Base-by-base conservation (phyloP, 1,284 basidiomycete genomes). In the Kwoniella shivajii region DNA sequence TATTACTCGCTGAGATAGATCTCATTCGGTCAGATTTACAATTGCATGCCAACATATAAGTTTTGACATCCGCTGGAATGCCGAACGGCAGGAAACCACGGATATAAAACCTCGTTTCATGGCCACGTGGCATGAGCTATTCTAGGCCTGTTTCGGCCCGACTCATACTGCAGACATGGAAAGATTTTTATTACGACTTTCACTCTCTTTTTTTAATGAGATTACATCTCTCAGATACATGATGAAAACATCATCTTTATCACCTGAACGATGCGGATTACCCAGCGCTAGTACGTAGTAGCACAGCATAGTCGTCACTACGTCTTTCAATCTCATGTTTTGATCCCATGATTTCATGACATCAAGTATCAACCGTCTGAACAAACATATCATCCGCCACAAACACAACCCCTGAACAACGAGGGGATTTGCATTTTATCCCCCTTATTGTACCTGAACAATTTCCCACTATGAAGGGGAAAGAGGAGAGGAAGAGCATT, bases 341-440 rank as follows among this genome's bases (percentile, higher is more conserved):
- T 10, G 11, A 16, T 24, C 22, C n/a, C n/a, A 20, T 14, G 22
- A 30, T 18, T 10, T 18, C 18, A 51, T 51, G 50, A 51, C 37
- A 38, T 51, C 39, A 42, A 51, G 31, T 16, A 5, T 22, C 18
- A 6, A 43, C 50, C 37, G 36, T 34, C 50, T 42, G 39, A 51
- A 29, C n/a, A 31, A 27, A 43, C 29, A 36, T 51, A 51, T 51
- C 50, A 51, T 20, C 41, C 30, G 50, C 39, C 50, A 47, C 48
- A 39, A 37, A 50, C 48, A 36, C n/a, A n/a, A 10, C n/a, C n/a
- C 10, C 33, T 10, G 33, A 42, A 22, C 39, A 9, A 20, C 39
- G 39, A 43, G 13, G 22, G 18, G 33, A 20, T 38, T 37, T 49
- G 22, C 47, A 6, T 4, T 14, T 37, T 4, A 49, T 24, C 16